A percentile compares a stretch with the other conserved stretches of the same genome.
phyloP scores from a whole-genome alignment of 1,139 yeast species.

The Geotrichum cucujoidarum region DNA sequence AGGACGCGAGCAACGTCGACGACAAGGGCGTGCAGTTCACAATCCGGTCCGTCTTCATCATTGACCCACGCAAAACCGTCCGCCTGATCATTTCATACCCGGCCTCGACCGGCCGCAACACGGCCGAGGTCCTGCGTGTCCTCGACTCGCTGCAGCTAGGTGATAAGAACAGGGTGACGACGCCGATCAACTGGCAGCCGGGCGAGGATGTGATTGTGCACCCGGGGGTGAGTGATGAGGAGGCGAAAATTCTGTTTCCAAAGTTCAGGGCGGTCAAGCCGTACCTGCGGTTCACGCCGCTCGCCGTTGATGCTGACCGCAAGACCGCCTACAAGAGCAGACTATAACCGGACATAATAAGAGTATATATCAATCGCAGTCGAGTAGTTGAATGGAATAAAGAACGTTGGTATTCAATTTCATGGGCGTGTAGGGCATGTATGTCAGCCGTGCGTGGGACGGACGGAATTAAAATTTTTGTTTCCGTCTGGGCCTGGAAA shows the following conservation, averaged over 20 bases:
- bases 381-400: too few species aligned
- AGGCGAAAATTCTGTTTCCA: constrained; percentile 69
- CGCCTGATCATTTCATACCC: constrained; percentile 74
- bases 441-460: too few species aligned
- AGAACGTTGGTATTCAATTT: too few species aligned
- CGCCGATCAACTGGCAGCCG: constrained; percentile 83
- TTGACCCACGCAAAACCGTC: constrained; percentile 72
- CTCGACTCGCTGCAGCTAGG: constrained; percentile 74
- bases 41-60: constrained; percentile 75
- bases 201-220: constrained; percentile 85
- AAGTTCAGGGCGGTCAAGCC: constrained; percentile 73
- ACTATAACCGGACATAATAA: too few species aligned
- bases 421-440: too few species aligned
- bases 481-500: too few species aligned
- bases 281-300: constrained; percentile 59
- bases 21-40: constrained; percentile 60
- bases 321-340: neutral
- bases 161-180: constrained; percentile 65
- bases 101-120: constrained; percentile 82
- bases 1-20: constrained; percentile 57
- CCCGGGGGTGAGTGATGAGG: constrained; percentile 64
- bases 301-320: constrained; percentile 21
- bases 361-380: too few species aligned
- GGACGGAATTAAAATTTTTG: too few species aligned
- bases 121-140: constrained; percentile 79